These are phyloP conservation scores for Umbelopsis ramanniana DNA, from an alignment of 192 early-diverging fungal genomes.

Conservation along the genomic window DNA sequence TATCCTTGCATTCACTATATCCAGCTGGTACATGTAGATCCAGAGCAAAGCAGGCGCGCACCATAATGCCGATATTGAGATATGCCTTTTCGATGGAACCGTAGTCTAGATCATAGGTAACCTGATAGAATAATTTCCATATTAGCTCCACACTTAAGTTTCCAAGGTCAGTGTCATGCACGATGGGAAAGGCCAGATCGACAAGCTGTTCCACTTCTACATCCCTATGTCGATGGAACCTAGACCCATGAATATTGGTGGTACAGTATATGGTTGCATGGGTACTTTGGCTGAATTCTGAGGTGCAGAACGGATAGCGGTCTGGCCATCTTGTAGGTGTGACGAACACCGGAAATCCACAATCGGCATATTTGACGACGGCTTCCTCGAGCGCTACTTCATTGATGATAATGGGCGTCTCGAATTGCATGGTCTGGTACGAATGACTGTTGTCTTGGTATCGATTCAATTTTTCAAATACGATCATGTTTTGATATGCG, in stretches of 20 bases:
- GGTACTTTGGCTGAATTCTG: not conserved
- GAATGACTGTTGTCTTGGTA: not conserved
- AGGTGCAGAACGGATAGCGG: not conserved
- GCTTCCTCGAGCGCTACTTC: not conserved
- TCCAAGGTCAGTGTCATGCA: not conserved
- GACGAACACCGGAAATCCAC: constrained; percentile 25
- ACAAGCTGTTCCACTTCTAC: constrained; percentile 3
- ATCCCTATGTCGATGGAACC: constrained; percentile 18
- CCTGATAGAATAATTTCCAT: constrained; percentile 26
- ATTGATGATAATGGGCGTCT: not conserved
- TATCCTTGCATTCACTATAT: constrained; percentile 22
- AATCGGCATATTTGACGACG: constrained; percentile 1
- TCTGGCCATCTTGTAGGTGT: constrained; percentile 9
- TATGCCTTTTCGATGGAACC: constrained; percentile 26
- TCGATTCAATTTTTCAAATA: constrained; percentile 23
- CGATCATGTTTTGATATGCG: constrained; percentile 5
- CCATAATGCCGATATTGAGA: constrained; percentile 28
- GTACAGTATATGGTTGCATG: constrained; percentile 24
- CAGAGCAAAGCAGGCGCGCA: constrained; percentile 36
- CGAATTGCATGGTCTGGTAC: not conserved
- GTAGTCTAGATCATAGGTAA: constrained; percentile 34
- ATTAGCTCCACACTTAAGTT: not conserved
- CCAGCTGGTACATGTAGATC: constrained; percentile 31
- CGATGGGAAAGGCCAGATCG: constrained; percentile 20
- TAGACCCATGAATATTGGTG: constrained; percentile 6